Evolutionary conservation across 2,329 filamentous ascomycete genomes (phyloP).

Genomic region (Samsoniella hepiali): DNA sequence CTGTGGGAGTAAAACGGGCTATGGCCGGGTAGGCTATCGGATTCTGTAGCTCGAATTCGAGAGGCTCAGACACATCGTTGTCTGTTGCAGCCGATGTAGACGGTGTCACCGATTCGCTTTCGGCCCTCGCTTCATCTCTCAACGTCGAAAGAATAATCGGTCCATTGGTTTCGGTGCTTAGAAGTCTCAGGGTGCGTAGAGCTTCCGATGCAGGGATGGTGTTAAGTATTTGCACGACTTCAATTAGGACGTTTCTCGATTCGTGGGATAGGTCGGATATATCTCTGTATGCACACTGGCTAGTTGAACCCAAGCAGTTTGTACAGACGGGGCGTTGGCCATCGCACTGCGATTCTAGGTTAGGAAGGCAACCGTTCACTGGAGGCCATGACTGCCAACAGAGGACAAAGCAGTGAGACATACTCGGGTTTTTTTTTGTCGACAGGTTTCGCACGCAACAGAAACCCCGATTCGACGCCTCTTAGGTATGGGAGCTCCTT

Average conservation of each 20-base stretch:
- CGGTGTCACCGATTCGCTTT: background rate
- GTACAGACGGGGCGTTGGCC: slow-evolving; percentile 23
- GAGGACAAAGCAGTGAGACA: slow-evolving; percentile 1
- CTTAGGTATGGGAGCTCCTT: no score
- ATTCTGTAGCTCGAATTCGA: slow-evolving; percentile 27
- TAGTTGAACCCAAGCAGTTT: slow-evolving; percentile 21
- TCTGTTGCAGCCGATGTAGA: background rate
- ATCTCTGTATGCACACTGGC: slow-evolving; percentile 23
- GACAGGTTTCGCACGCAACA: no score
- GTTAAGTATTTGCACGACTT: slow-evolving; percentile 28
- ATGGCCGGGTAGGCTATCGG: slow-evolving; percentile 25
- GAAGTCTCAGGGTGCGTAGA: slow-evolving; percentile 21
- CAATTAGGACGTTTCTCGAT: slow-evolving; percentile 19
- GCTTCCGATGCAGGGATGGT: slow-evolving; percentile 23
- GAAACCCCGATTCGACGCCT: no score
- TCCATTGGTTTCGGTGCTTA: slow-evolving; percentile 25
- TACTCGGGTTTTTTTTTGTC: no score
- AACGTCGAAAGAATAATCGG: slow-evolving; percentile 24
- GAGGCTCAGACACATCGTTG: slow-evolving; percentile 19
- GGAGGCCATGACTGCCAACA: background rate
- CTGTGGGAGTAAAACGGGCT: slow-evolving; percentile 11
- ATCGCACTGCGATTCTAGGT: slow-evolving; percentile 22
- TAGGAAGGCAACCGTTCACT: background rate
- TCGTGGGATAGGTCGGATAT: slow-evolving; percentile 18
- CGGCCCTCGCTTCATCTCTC: slow-evolving; percentile 5